A percentile compares a stretch with the other conserved stretches of the same genome.
These are phyloP conservation scores for Lactifluus volemus DNA, from an alignment of 768 basidiomycete genomes.

Conservation along the genomic window DNA sequence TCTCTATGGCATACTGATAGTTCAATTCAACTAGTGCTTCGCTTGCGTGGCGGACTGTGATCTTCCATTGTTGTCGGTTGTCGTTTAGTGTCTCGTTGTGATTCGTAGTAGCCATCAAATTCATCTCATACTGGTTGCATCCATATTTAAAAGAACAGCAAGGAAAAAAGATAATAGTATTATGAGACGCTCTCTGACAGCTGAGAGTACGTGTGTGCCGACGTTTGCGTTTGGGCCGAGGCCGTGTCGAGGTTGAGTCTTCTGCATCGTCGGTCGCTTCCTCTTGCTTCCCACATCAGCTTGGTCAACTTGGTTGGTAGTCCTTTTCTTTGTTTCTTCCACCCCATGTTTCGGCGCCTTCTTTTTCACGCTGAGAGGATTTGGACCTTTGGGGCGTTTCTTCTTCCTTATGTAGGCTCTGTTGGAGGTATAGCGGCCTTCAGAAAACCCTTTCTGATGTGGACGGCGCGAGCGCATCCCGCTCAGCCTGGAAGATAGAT, in stretches of 20 bases:
- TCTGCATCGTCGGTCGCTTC: constrained; percentile 20
- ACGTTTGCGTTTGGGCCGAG: constrained; percentile 24
- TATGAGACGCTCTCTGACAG: neutral
- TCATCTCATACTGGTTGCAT: neutral
- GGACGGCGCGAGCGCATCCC: constrained; percentile 45
- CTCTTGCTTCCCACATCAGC: constrained; percentile 24
- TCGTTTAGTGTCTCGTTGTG: neutral
- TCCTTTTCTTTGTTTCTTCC: neutral
- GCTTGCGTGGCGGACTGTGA: constrained; percentile 63
- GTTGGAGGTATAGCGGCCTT: constrained; percentile 25
- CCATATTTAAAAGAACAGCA: neutral
- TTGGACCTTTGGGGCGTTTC: constrained; percentile 78
- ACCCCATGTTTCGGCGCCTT: constrained; percentile 36
- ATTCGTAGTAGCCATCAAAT: neutral
- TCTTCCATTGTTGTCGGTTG: neutral
- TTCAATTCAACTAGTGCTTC: constrained; percentile 36
- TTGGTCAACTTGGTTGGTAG: constrained; percentile 12
- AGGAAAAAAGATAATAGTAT: neutral
- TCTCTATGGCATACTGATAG: neutral
- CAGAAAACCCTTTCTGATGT: constrained; percentile 39
- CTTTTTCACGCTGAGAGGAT: constrained; percentile 90
- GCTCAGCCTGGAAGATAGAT: constrained; percentile 44
- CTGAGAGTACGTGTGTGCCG: constrained; percentile 17
- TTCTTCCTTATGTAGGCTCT: constrained; percentile 43
- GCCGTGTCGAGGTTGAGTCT: neutral